Evolutionary conservation across 306 rosid species (phyloP).

Genomic region (Pyrus betulifolia): DNA sequence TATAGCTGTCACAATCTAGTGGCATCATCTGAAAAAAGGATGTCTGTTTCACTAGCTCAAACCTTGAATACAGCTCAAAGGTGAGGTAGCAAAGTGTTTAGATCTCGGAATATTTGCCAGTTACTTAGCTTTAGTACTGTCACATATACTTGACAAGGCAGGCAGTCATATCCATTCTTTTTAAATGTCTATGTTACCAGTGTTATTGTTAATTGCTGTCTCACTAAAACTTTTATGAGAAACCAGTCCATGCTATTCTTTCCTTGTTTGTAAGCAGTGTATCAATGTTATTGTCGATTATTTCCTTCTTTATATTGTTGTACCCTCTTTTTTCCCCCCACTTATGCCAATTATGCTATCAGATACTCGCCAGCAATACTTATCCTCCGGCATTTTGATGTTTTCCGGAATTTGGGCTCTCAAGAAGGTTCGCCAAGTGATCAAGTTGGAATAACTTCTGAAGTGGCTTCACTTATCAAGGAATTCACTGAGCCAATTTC

Average conservation of each 20-base stretch:
- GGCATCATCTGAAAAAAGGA: conserved; percentile 46
- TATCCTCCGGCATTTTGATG: conserved; percentile 89
- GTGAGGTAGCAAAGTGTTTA: conserved; percentile 19
- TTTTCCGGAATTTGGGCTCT: conserved; percentile 59
- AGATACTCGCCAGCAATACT: conserved; percentile 85
- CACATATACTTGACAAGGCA: neutral
- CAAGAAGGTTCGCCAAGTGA: conserved; percentile 55
- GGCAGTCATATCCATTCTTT: neutral
- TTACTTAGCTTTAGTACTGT: neutral
- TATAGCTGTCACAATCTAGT: conserved; percentile 73
- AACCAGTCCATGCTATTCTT: neutral
- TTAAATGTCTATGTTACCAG: neutral
- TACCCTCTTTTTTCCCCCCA: conserved; percentile 6
- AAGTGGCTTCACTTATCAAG: conserved; percentile 77
- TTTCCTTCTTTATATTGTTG: neutral
- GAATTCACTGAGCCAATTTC: conserved; percentile 65
- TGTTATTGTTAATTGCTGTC: neutral
- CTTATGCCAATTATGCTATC: conserved; percentile 25
- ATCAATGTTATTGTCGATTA: neutral
- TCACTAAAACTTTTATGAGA: neutral
- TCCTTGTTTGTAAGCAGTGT: neutral
- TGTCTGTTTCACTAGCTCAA: conserved; percentile 70
- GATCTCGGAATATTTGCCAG: neutral
- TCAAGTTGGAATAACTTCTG: conserved; percentile 61
- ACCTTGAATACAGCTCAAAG: conserved; percentile 81